phyloP scores from a whole-genome alignment of 371 early-diverging fungal species.

The Mortierella sp. region DNA sequence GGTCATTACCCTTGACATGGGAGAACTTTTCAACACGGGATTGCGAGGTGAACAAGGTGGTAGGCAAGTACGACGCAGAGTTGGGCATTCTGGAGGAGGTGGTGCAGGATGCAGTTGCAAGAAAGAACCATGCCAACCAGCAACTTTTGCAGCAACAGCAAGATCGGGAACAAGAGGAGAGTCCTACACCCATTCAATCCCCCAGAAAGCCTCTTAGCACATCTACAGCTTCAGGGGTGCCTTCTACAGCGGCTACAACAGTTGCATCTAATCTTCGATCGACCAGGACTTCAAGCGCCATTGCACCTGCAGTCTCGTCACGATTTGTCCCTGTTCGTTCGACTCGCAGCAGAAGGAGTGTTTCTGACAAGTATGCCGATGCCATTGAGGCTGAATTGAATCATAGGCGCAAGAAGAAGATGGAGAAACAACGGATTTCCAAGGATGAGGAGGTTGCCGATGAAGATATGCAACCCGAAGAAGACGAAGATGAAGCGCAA shows the following conservation, averaged over 20 bases:
- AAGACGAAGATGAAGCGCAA: slow-evolving; percentile 7
- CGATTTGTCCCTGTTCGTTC: slow-evolving; percentile 18
- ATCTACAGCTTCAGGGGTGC: slow-evolving; percentile 3
- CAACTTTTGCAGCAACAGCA: not conserved
- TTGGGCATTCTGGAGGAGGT: slow-evolving; percentile 34
- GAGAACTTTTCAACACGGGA: slow-evolving; percentile 48
- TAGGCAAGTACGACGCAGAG: slow-evolving; percentile 45
- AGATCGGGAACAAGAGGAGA: slow-evolving; percentile 16
- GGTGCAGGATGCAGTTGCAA: slow-evolving; percentile 37
- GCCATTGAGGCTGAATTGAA: slow-evolving; percentile 42
- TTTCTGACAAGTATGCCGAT: slow-evolving; percentile 5
- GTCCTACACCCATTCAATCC: not conserved
- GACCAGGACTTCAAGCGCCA: not conserved
- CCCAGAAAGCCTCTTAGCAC: slow-evolving; percentile 10
- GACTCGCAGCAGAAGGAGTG: slow-evolving; percentile 33
- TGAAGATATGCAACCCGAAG: not conserved
- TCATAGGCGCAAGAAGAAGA: slow-evolving; percentile 34
- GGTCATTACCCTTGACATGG: slow-evolving; percentile 41
- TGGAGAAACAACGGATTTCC: slow-evolving; percentile 23
- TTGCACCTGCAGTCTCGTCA: not conserved
- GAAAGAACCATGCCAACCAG: slow-evolving; percentile 27
- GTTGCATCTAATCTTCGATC: not conserved
- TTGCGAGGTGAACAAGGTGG: slow-evolving; percentile 45
- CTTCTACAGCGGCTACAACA: not conserved
- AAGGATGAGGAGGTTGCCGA: slow-evolving; percentile 26